Evolutionary conservation across 108 stramenopile species (phyloP).

Genomic region (Parmales sp.): DNA sequence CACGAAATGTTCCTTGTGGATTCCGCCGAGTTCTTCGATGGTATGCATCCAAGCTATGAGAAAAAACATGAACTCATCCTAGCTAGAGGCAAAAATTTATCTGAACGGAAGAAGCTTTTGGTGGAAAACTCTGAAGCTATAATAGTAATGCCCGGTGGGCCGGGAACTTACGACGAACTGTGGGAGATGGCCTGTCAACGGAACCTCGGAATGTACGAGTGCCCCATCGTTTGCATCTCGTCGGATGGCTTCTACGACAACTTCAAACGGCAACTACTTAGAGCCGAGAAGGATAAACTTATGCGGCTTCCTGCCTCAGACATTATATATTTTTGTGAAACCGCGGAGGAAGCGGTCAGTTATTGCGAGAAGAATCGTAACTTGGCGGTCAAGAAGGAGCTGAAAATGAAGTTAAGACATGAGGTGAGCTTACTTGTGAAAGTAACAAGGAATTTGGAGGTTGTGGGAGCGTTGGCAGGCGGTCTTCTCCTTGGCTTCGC

Average conservation of each 20-base stretch:
- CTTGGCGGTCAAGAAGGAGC: too few species aligned
- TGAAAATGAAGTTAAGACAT: too few species aligned
- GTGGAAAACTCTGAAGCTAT: constrained; percentile 67
- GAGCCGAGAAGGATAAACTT: background rate
- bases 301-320: too few species aligned
- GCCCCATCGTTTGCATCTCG: background rate
- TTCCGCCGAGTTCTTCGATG: constrained; percentile 49
- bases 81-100: constrained; percentile 67
- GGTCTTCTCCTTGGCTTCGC: too few species aligned
- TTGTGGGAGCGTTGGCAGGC: too few species aligned
- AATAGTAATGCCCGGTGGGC: constrained; percentile 87
- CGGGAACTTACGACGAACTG: constrained; percentile 81
- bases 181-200: constrained; percentile 7
- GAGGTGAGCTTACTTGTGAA: too few species aligned
- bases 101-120: constrained; percentile 68
- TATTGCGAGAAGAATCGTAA: too few species aligned
- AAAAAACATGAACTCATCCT: constrained; percentile 46
- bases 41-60: background rate
- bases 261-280: background rate
- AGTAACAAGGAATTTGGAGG: too few species aligned
- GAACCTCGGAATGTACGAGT: background rate
- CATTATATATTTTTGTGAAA: too few species aligned
- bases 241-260: background rate
- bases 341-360: too few species aligned
- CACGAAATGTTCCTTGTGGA: constrained; percentile 83